Conservation (phyloP, 2,329 filamentous ascomycete genomes). For the Pseudogymnoascus sp. region DNA sequence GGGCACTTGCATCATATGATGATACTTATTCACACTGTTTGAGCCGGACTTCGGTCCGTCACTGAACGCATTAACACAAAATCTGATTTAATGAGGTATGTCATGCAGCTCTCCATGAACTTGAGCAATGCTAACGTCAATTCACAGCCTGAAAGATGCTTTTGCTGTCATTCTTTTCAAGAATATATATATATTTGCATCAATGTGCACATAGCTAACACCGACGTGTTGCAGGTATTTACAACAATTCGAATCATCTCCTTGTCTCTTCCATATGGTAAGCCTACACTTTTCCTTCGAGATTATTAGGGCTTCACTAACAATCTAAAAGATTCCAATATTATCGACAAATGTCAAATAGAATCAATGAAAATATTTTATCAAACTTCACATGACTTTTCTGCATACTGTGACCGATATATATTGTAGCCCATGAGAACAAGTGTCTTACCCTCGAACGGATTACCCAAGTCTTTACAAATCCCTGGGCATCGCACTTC, state of each 20-base stretch:
- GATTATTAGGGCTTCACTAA: neutral
- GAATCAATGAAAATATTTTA: neutral
- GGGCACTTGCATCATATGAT: conserved; percentile 30
- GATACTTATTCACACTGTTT: conserved; percentile 38
- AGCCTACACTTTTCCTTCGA: conserved; percentile 2
- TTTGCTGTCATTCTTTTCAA: conserved; percentile 22
- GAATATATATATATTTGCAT: conserved; percentile 10
- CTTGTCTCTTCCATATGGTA: conserved; percentile 14
- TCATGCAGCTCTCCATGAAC: neutral
- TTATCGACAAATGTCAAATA: neutral
- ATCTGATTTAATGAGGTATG: conserved; percentile 40
- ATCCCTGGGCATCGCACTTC: neutral
- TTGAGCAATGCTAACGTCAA: conserved; percentile 15
- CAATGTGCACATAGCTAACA: conserved; percentile 20
- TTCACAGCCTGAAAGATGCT: conserved; percentile 28
- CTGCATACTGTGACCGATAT: neutral
- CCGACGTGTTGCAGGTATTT: conserved; percentile 18
- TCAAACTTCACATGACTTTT: neutral
- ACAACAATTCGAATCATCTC: neutral
- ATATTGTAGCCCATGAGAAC: neutral
- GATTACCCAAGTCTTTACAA: neutral
- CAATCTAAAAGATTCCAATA: neutral
- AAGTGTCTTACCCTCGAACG: neutral
- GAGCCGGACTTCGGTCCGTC: conserved; percentile 28
- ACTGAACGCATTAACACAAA: conserved; percentile 32